A percentile compares a stretch with the other conserved stretches of the same genome.
Conservation (phyloP, 202 grass and related monocot species). For the Musa balbisiana region DNA sequence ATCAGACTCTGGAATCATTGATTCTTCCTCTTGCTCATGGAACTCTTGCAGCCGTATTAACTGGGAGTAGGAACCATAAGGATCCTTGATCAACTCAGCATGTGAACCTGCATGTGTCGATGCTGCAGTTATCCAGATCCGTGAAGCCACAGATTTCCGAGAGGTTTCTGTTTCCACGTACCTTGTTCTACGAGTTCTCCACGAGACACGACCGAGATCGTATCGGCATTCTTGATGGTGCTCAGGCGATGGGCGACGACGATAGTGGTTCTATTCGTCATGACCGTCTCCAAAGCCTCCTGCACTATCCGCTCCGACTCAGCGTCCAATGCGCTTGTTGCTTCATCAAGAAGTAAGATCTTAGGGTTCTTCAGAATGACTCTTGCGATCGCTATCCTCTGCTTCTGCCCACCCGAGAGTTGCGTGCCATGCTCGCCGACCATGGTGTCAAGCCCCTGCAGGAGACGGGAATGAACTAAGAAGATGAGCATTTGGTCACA, state of each 20-base stretch:
- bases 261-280: constrained; percentile 63
- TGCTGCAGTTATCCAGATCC: background rate
- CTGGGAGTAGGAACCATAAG: constrained; percentile 60
- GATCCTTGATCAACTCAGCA: constrained; percentile 48
- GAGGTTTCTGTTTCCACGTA: constrained; percentile 1
- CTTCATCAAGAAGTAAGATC: constrained; percentile 73
- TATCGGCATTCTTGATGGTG: constrained; percentile 57
- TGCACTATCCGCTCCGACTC: constrained; percentile 70
- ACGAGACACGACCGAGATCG: constrained; percentile 63
- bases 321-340: constrained; percentile 64
- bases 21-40: constrained; percentile 22
- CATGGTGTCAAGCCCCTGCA: constrained; percentile 76
- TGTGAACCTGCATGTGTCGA: constrained; percentile 43
- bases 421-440: constrained; percentile 76
- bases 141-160: background rate
- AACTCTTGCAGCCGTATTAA: constrained; percentile 52
- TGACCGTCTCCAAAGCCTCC: constrained; percentile 59
- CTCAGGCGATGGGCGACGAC: constrained; percentile 65
- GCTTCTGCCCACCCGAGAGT: constrained; percentile 72
- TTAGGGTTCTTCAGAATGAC: constrained; percentile 64
- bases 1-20: background rate
- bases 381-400: constrained; percentile 73
- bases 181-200: constrained; percentile 81
- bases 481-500: background rate
- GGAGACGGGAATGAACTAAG: background rate